phyloP scores from a whole-genome alignment of 2,329 filamentous ascomycete genomes.

The Phoma sp. region DNA sequence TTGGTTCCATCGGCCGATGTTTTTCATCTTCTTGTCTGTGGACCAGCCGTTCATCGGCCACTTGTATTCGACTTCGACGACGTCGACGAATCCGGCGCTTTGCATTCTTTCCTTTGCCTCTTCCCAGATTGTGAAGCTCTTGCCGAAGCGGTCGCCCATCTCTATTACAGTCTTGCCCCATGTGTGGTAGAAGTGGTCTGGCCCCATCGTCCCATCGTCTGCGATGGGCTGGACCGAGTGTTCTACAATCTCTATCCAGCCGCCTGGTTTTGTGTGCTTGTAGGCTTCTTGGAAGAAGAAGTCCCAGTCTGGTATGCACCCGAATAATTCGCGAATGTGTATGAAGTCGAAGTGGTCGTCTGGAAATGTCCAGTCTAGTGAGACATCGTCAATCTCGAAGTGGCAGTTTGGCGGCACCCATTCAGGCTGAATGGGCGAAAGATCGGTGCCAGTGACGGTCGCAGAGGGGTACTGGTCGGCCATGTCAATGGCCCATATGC shows the following conservation, averaged over 20 bases:
- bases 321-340: slow-evolving; percentile 55
- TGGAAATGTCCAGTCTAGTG: slow-evolving; percentile 51
- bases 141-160: slow-evolving; percentile 48
- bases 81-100: slow-evolving; percentile 44
- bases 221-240: slow-evolving; percentile 49
- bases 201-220: slow-evolving; percentile 50
- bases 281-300: slow-evolving; percentile 49
- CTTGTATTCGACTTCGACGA: slow-evolving; percentile 39
- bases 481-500: slow-evolving; percentile 48
- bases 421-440: slow-evolving; percentile 58
- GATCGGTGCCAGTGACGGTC: slow-evolving; percentile 52
- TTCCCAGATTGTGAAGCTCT: slow-evolving; percentile 45
- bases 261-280: slow-evolving; percentile 49
- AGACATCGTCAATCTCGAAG: slow-evolving; percentile 57
- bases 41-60: slow-evolving; percentile 49
- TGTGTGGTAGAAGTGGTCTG: slow-evolving; percentile 45
- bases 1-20: slow-evolving; percentile 48
- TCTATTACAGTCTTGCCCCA: slow-evolving; percentile 46
- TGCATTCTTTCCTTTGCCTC: slow-evolving; percentile 43
- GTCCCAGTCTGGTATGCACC: slow-evolving; percentile 55
- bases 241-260: slow-evolving; percentile 54
- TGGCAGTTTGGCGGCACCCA: slow-evolving; percentile 56
- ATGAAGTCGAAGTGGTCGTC: slow-evolving; percentile 52
- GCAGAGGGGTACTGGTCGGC: slow-evolving; percentile 40
- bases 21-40: slow-evolving; percentile 39